Evolutionary conservation across 306 rosid genomes (phyloP).

Genomic region (Myrica gale): DNA sequence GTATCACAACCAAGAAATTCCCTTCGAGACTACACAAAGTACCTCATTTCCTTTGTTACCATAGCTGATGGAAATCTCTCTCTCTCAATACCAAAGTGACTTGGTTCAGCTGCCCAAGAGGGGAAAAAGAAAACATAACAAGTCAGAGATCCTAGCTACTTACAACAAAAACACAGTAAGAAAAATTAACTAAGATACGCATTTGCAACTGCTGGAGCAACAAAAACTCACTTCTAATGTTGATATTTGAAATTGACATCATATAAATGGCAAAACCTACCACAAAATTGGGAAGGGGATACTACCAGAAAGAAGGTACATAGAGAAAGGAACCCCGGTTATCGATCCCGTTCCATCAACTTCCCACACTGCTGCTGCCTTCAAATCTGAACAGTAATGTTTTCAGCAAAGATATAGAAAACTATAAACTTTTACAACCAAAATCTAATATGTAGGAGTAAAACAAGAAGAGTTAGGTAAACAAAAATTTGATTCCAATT

Average conservation of each 20-base stretch:
- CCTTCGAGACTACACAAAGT: slow-evolving; percentile 19
- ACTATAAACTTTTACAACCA: not conserved
- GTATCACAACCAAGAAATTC: not conserved
- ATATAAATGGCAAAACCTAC: not conserved
- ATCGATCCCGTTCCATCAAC: slow-evolving; percentile 71
- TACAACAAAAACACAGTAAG: slow-evolving; percentile 16
- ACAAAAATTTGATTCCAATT: not conserved
- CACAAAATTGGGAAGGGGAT: slow-evolving; percentile 19
- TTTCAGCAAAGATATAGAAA: slow-evolving; percentile 19
- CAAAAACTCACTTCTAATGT: not conserved
- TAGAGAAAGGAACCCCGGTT: slow-evolving; percentile 69
- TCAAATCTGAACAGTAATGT: slow-evolving; percentile 56
- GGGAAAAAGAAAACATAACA: slow-evolving; percentile 23
- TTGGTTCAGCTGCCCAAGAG: slow-evolving; percentile 58
- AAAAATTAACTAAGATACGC: slow-evolving; percentile 2
- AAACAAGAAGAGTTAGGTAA: not conserved
- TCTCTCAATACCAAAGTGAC: slow-evolving; percentile 42
- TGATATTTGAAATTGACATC: not conserved
- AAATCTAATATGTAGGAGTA: not conserved
- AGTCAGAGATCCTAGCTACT: slow-evolving; percentile 22
- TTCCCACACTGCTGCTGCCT: slow-evolving; percentile 91
- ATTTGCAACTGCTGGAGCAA: slow-evolving; percentile 14
- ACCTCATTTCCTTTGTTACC: slow-evolving; percentile 98
- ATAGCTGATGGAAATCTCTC: slow-evolving; percentile 87
- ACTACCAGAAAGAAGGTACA: slow-evolving; percentile 93